A percentile compares a stretch with the other conserved stretches of the same genome.
Evolutionary conservation across 139 green algal species (phyloP).

Genomic region (Chlorella sp.): DNA sequence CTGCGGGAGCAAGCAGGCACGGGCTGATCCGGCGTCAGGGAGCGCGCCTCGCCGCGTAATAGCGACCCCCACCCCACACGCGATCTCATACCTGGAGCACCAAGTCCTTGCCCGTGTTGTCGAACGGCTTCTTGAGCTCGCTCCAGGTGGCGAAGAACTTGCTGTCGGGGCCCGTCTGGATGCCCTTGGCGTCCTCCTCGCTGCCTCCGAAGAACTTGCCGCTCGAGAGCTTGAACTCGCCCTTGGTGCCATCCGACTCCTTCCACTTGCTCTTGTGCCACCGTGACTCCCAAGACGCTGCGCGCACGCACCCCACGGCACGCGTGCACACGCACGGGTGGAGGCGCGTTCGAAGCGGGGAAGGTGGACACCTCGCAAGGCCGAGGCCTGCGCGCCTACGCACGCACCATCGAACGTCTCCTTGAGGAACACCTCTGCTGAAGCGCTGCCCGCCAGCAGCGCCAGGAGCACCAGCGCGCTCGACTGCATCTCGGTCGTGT

Average conservation of each 20-base stretch:
- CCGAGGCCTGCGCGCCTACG: too few relatives aligned
- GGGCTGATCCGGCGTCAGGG: too few relatives aligned
- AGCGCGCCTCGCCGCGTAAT: too few relatives aligned
- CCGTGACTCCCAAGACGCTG: conserved; percentile 48
- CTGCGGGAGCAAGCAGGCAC: conserved; percentile 32
- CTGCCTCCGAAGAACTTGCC: conserved; percentile 70
- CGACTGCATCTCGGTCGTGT: too few relatives aligned
- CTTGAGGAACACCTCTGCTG: conserved; percentile 60
- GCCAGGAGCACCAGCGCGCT: neutral
- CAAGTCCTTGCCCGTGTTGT: conserved; percentile 81
- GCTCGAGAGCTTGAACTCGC: conserved; percentile 59
- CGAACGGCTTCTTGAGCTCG: conserved; percentile 52
- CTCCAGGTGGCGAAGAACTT: conserved; percentile 70
- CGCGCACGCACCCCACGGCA: neutral
- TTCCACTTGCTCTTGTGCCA: conserved; percentile 75
- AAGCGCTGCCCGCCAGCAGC: neutral
- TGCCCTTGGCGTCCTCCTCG: conserved; percentile 56
- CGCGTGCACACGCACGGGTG: neutral
- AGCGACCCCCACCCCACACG: too few relatives aligned
- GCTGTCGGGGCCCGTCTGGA: conserved; percentile 73
- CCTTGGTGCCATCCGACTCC: conserved; percentile 50
- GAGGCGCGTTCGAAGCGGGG: too few relatives aligned
- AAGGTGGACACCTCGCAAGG: too few relatives aligned
- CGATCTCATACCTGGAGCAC: conserved; percentile 56
- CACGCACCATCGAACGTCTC: conserved; percentile 67